Evolutionary conservation across 2,329 filamentous ascomycete species (phyloP), one percentile per base, ranked within the genome.

Genomic region (Trichophyton mentagrophytes): DNA sequence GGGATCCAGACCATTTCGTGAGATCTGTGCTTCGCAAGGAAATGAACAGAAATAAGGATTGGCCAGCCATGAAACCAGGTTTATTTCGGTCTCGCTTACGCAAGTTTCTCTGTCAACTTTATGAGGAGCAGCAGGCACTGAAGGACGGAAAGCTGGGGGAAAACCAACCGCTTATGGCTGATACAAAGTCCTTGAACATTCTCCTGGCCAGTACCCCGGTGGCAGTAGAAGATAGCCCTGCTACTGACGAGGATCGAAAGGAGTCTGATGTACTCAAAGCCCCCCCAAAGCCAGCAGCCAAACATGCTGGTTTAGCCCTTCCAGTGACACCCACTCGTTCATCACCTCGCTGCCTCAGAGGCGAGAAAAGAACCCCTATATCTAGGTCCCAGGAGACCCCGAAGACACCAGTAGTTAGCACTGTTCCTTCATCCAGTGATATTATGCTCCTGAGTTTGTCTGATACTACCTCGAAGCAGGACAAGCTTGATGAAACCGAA

Each of bases 1-100:
- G 83, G 59, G 76, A 89, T 62, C 92, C 92, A 0, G 83, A 89
- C 64, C 72, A 70, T 0, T 93, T 95, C 65, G 78, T 88, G 15
- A 75, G 75, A 20, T 85, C 82, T 63, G 75, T 95, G 17, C 76
- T 96, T 3, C 80, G 78, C 27, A 82, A 80, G 46, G 80, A 88
- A 65, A 82, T 90, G 69, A 75, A 83, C 36, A 76, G 80, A 2
- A 64, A 76, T 0, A 70, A 70, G 20, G 80, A 84, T 61, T 85
- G 83, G 79, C 77, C 77, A n/a, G 71, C 76, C 36, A 74, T 83
- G 64, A 71, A 77, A 57, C 77, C 83, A 0, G 78, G 80, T 0
- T 69, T 79, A 7, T 81, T 92, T 67, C 84, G 91, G 22, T 73
- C 73, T 38, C 76, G 82, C 3, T 83, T 95, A 47, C 84, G 90